Base-by-base conservation (phyloP, 768 basidiomycete genomes). In the Pulveroboletus frians region DNA sequence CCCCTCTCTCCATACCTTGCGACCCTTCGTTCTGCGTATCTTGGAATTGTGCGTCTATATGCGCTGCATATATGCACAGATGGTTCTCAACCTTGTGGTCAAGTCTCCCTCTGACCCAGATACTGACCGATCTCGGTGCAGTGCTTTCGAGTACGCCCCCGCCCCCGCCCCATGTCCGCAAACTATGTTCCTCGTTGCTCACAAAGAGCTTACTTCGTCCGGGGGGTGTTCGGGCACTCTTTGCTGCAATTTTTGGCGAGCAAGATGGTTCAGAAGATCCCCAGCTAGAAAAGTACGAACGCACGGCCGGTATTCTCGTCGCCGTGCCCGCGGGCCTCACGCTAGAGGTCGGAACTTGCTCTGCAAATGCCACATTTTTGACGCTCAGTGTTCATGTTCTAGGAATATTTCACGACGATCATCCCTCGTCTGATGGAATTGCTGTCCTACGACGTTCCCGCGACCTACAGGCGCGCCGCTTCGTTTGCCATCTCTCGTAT, bases 401-500 rank as follows among this genome's bases (percentile, higher is more conserved):
- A 92, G 90, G 75, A 75, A 14, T 92, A 89, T 61, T 86, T 79
- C 49, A 46, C 54, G 3, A 69, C 60, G 21, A 72, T 87, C 39
- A 59, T 81, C 8, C 81, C 86, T 5, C 73, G 75, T 39, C 67
- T 88, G 18, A 54, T 85, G 13, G 69, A 69, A 14, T 59, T 86
- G 23, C 61, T 89, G 20, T 66, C 71, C 4, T 60, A 72, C 0
- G 49, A 61, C 14, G 57, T 60, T 9, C 62, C 67, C 15, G 54
- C 60, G 2, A 68, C 72, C 3, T 77, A 85, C 56, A 73, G 70
- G 47, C 75, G 84, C 17, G 84, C 82, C 0, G 81, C 81, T 9
- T 79, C 87, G 3, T 88, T 86, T 62, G 67, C 81, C 2, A 61
- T 91, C 39, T 84, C 85, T 20, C 79, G 83, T 14, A 79, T 88